Percentiles rank a stretch among this genome's conserved stretches.
Evolutionary conservation across 2,329 filamentous ascomycete species (phyloP).

Genomic region (Thelonectria blattea): DNA sequence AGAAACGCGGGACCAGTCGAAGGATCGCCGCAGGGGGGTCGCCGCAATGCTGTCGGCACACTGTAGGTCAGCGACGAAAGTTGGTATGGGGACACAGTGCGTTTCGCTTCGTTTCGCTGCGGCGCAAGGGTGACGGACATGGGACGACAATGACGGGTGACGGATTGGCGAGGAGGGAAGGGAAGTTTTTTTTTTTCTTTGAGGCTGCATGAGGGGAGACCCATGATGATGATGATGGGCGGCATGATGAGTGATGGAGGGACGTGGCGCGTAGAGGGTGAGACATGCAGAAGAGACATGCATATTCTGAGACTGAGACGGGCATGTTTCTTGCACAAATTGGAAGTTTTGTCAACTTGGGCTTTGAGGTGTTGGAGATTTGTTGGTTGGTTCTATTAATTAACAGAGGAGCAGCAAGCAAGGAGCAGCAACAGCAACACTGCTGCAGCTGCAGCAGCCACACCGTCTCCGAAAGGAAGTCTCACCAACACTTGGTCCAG

Average conservation of each 20-base stretch:
- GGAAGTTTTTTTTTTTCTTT: background rate
- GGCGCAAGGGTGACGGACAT: background rate
- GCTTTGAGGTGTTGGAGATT: background rate
- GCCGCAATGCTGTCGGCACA: background rate
- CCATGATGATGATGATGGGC: background rate
- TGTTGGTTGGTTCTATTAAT: too few relatives aligned
- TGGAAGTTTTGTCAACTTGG: background rate
- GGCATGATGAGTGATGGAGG: background rate
- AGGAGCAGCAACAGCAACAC: too few relatives aligned
- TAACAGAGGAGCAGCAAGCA: too few relatives aligned
- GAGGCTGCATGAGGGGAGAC: background rate
- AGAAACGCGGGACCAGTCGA: constrained; percentile 7
- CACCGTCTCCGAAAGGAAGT: background rate
- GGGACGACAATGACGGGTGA: background rate
- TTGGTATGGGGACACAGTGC: constrained; percentile 10
- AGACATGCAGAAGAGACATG: background rate
- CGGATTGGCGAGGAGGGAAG: background rate
- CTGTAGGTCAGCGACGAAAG: background rate
- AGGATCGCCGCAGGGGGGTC: background rate
- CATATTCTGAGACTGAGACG: too few relatives aligned
- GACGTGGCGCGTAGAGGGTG: background rate
- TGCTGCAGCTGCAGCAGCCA: too few relatives aligned
- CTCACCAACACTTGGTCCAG: background rate
- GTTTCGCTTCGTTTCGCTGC: background rate
- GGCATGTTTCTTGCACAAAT: too few relatives aligned